A percentile compares a stretch with the other conserved stretches of the same genome.
Conservation (phyloP, 2,329 filamentous ascomycete species). For the Aureobasidium leucospermi region DNA sequence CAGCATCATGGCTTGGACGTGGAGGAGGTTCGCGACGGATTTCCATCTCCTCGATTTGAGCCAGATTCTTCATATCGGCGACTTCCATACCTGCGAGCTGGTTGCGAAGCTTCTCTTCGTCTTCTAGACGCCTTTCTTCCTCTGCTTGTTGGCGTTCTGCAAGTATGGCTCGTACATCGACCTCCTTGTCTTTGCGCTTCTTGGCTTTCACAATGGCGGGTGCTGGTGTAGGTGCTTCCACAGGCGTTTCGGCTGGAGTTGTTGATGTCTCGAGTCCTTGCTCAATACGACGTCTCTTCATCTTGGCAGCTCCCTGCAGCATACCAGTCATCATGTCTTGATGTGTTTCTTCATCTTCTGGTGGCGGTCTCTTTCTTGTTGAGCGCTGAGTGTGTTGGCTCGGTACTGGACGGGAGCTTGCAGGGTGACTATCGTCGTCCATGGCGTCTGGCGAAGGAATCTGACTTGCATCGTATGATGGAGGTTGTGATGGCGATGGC, state of each 20-base stretch:
- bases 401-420: constrained; percentile 23
- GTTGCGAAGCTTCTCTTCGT: constrained; percentile 56
- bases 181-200: constrained; percentile 50
- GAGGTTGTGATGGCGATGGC: constrained; percentile 8
- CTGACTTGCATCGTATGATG: constrained; percentile 19
- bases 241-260: neutral
- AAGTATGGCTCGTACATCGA: constrained; percentile 62
- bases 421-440: constrained; percentile 16
- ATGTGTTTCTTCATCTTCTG: constrained; percentile 19
- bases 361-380: constrained; percentile 23
- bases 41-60: constrained; percentile 70
- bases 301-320: constrained; percentile 66
- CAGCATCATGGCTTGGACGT: constrained; percentile 25
- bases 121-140: constrained; percentile 49
- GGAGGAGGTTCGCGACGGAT: constrained; percentile 25
- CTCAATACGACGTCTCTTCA: constrained; percentile 70
- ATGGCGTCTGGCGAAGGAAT: constrained; percentile 17
- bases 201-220: constrained; percentile 26
- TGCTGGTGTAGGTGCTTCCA: constrained; percentile 2
- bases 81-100: constrained; percentile 60
- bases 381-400: constrained; percentile 20
- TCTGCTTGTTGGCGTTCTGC: constrained; percentile 45
- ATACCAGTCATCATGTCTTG: constrained; percentile 60
- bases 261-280: constrained; percentile 23
- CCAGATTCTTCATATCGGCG: constrained; percentile 63